phyloP scores from a whole-genome alignment of 2,329 filamentous ascomycete genomes.

The Juglanconis juglandina region DNA sequence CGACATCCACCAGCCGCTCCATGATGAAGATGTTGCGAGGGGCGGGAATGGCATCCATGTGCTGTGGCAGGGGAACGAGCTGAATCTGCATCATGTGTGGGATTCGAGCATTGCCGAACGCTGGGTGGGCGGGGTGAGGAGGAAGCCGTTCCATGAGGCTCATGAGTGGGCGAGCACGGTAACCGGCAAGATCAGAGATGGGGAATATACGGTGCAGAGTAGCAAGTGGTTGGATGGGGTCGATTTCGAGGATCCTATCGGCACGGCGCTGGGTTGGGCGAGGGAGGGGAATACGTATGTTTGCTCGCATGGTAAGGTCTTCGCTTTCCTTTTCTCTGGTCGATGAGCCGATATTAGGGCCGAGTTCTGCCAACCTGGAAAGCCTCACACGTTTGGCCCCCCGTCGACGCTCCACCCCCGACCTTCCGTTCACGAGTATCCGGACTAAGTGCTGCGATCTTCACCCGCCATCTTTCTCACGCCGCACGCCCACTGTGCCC shows the following conservation, averaged over 20 bases:
- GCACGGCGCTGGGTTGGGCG: slow-evolving; percentile 62
- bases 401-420: too few relatives aligned
- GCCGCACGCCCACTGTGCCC: too few relatives aligned
- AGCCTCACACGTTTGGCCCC: too few relatives aligned
- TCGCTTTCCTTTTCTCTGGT: slow-evolving; percentile 4
- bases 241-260: slow-evolving; percentile 49
- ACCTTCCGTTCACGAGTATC: too few relatives aligned
- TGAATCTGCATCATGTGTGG: slow-evolving; percentile 72
- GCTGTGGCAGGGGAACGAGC: slow-evolving; percentile 50
- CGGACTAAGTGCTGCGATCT: too few relatives aligned
- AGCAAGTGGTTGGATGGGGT: slow-evolving; percentile 56
- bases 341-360: neutral
- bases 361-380: too few relatives aligned
- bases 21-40: slow-evolving; percentile 59
- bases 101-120: slow-evolving; percentile 68
- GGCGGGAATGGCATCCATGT: slow-evolving; percentile 70
- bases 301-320: slow-evolving; percentile 54
- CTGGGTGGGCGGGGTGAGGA: slow-evolving; percentile 53
- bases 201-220: slow-evolving; percentile 50
- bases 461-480: too few relatives aligned
- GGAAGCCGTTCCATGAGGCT: slow-evolving; percentile 49
- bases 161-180: slow-evolving; percentile 56
- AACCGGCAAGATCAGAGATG: slow-evolving; percentile 49
- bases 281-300: slow-evolving; percentile 60
- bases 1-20: slow-evolving; percentile 67